Evolutionary conservation across 768 basidiomycete species (phyloP), one percentile per base, ranked within the genome.

Genomic region (Scleroderma bovista): DNA sequence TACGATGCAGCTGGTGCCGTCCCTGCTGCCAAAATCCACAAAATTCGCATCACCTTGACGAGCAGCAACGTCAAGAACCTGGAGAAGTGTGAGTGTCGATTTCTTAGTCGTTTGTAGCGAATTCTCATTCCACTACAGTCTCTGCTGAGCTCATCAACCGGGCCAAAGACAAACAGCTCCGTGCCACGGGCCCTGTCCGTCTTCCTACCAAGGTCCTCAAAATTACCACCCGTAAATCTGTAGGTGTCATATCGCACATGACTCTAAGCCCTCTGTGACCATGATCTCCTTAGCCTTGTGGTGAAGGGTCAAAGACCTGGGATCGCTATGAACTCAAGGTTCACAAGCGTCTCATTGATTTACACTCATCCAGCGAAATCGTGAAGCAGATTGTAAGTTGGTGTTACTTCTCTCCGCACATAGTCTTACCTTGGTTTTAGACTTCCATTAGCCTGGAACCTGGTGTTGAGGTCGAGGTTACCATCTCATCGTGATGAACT

Each of bases 221-320:
- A 75, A 93, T 98, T 78, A 96, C 93, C 72, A 99, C 95, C 74
- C 89, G 96, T 67, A 99, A 99, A 74, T 95, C 96, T 57, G 93
- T 93, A 54, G 58, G 89, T 78, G 9, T 24, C 12, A 17, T 24
- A 0, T 9, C 20, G 31, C 11, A 52, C 31, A 16, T 54, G 1
- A 7, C 4, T 15, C 26, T 3, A 3, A 47, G 48, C 33, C 22
- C 54, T 45, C 34, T 51, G 41, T 36, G 5, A n/a, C 39, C 16
- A 52, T 43, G 19, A 3, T 20, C 43, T 17, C 37, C 20, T 9
- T 61, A 96, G 91, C 90, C 96, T 73, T 98, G 96, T 67, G 96
- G 96, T 91, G 96, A 98, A 75, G 96, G 96, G 79, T 97, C 96
- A 61, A 99, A 99, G 86, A 99, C 96, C 68, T 99, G 96, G 96